Conservation (phyloP, 257 asterid species). For the Eucommia ulmoides region DNA sequence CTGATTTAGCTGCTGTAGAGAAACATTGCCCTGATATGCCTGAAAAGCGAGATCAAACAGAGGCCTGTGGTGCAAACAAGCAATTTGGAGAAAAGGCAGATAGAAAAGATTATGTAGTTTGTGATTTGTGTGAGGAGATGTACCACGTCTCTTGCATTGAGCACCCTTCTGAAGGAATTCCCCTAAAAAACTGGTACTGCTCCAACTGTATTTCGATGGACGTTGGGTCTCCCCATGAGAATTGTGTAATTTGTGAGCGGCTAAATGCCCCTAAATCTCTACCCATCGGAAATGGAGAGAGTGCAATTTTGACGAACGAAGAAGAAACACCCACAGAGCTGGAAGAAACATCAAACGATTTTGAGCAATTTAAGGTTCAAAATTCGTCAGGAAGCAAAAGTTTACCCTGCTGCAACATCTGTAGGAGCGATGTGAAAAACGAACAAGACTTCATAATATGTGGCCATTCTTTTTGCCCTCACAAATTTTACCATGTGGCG, state of each 20-base stretch:
- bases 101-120: neutral
- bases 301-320: neutral
- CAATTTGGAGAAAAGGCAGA: neutral
- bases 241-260: neutral
- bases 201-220: neutral
- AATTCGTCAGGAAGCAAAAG: conserved; percentile 5
- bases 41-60: neutral
- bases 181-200: neutral
- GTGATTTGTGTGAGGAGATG: neutral
- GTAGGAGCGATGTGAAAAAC: conserved; percentile 32
- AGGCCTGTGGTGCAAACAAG: neutral
- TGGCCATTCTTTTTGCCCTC: conserved; percentile 66
- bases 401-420: conserved; percentile 40
- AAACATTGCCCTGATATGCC: neutral
- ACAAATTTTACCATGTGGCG: conserved; percentile 63
- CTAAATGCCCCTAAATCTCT: neutral
- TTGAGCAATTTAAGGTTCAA: neutral
- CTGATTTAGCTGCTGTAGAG: neutral
- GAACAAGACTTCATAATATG: conserved; percentile 45
- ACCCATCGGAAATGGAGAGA: neutral
- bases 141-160: neutral
- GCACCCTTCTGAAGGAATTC: neutral
- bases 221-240: neutral
- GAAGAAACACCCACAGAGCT: neutral
- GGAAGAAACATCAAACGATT: neutral